Evolutionary conservation across 768 basidiomycete species (phyloP).

Genomic region (Hygrocybe punicea): DNA sequence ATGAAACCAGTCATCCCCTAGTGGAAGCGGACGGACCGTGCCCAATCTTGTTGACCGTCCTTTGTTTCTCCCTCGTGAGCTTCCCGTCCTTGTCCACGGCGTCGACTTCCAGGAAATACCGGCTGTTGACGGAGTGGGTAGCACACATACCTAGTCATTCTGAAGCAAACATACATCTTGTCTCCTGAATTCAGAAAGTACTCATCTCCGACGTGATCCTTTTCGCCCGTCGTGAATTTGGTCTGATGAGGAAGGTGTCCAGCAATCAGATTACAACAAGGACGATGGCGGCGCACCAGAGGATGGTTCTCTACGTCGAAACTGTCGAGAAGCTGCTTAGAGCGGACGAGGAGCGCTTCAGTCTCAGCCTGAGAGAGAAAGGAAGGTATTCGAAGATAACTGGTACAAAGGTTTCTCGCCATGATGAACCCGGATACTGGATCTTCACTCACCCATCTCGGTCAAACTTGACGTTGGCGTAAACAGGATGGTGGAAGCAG

Average conservation of each 20-base stretch:
- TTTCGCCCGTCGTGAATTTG: slow-evolving; percentile 79
- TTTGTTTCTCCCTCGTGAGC: slow-evolving; percentile 66
- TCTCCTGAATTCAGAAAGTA: slow-evolving; percentile 92
- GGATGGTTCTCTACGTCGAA: slow-evolving; percentile 81
- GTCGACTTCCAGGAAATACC: slow-evolving; percentile 90
- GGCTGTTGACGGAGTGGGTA: slow-evolving; percentile 30
- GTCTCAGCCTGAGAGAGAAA: slow-evolving; percentile 67
- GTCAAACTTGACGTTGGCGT: slow-evolving; percentile 44
- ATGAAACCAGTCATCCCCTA: background rate
- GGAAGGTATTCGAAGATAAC: slow-evolving; percentile 73
- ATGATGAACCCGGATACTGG: background rate
- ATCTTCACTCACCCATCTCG: slow-evolving; percentile 50
- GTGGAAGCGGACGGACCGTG: slow-evolving; percentile 52
- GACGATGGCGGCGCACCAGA: slow-evolving; percentile 45
- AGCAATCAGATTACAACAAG: background rate
- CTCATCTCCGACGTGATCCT: slow-evolving; percentile 81
- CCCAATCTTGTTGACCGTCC: slow-evolving; percentile 93
- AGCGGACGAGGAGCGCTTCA: slow-evolving; percentile 58
- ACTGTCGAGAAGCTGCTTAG: slow-evolving; percentile 71
- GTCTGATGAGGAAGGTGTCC: slow-evolving; percentile 50
- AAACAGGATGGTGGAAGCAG: background rate
- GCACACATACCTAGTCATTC: background rate
- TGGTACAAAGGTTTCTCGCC: slow-evolving; percentile 24
- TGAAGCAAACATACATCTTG: slow-evolving; percentile 59
- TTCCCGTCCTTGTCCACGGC: slow-evolving; percentile 69